Percentiles rank a stretch among this genome's conserved stretches.
phyloP scores from a whole-genome alignment of 768 basidiomycete genomes.

The Phylloporus sp. region DNA sequence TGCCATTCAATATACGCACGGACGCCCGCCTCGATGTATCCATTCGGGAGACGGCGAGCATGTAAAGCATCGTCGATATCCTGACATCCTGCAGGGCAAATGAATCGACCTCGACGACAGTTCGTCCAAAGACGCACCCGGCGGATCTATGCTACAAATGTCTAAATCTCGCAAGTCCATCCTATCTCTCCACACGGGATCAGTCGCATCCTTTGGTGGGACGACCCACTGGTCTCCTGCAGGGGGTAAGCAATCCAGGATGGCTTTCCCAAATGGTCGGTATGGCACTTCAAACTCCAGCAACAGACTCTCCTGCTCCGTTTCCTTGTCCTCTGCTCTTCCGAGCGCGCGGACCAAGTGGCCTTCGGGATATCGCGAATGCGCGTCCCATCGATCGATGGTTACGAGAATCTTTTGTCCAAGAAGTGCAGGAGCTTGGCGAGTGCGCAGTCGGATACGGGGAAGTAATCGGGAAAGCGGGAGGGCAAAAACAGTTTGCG shows the following conservation, averaged over 20 bases:
- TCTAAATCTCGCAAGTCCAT: slow-evolving; percentile 82
- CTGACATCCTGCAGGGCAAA: slow-evolving; percentile 66
- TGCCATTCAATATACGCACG: slow-evolving; percentile 56
- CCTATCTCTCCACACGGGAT: slow-evolving; percentile 70
- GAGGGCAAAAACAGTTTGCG: slow-evolving; percentile 91
- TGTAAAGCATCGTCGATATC: slow-evolving; percentile 99
- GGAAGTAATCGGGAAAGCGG: slow-evolving; percentile 90
- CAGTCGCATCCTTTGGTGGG: slow-evolving; percentile 57
- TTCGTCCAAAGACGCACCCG: slow-evolving; percentile 44
- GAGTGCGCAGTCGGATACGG: slow-evolving; percentile 88
- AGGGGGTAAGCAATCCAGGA: slow-evolving; percentile 81
- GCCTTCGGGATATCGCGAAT: slow-evolving; percentile 90
- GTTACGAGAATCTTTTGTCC: slow-evolving; percentile 95
- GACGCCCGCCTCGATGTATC: slow-evolving; percentile 95
- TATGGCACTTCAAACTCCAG: slow-evolving; percentile 96
- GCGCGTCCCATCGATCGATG: slow-evolving; percentile 87
- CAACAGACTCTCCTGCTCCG: slow-evolving; percentile 89
- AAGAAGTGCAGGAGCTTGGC: slow-evolving; percentile 84
- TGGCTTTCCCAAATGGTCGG: slow-evolving; percentile 92
- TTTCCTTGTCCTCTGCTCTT: slow-evolving; percentile 88
- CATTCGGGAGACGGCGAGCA: slow-evolving; percentile 80
- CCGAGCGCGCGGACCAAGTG: slow-evolving; percentile 94
- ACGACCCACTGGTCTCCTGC: slow-evolving; percentile 95
- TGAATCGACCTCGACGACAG: slow-evolving; percentile 3
- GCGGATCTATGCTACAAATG: slow-evolving; percentile 97